Evolutionary conservation across 257 asterid genomes (phyloP).

Genomic region (Jacaranda mimosifolia): DNA sequence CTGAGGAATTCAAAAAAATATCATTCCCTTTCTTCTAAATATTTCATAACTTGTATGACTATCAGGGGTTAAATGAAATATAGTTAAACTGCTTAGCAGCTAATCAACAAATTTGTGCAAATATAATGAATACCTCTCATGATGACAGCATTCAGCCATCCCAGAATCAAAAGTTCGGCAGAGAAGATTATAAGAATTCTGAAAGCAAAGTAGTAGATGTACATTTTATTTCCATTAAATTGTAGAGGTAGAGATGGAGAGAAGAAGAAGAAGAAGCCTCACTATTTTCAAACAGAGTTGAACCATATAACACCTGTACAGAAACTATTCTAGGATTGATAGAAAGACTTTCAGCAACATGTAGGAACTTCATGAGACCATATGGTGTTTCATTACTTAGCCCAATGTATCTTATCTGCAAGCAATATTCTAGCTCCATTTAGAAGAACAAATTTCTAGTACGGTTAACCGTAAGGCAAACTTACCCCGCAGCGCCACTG

Average conservation of each 20-base stretch:
- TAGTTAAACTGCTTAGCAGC: neutral
- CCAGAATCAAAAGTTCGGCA: slow-evolving; percentile 87
- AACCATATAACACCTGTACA: slow-evolving; percentile 75
- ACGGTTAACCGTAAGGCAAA: slow-evolving; percentile 17
- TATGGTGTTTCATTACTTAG: slow-evolving; percentile 94
- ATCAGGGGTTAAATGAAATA: neutral
- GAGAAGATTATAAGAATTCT: slow-evolving; percentile 86
- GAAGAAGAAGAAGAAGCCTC: slow-evolving; percentile 39
- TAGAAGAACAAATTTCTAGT: slow-evolving; percentile 27
- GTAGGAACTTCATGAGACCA: slow-evolving; percentile 89
- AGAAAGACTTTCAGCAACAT: slow-evolving; percentile 56
- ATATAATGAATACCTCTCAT: slow-evolving; percentile 74
- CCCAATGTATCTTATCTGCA: slow-evolving; percentile 88
- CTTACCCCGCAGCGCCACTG: slow-evolving; percentile 41
- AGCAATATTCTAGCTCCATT: slow-evolving; percentile 22
- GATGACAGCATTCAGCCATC: slow-evolving; percentile 95
- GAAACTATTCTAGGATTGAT: slow-evolving; percentile 67
- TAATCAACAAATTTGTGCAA: slow-evolving; percentile 10
- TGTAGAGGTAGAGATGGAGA: neutral
- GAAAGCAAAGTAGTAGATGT: slow-evolving; percentile 37
- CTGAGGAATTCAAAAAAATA: neutral
- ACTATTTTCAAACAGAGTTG: slow-evolving; percentile 34
- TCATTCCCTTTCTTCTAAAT: neutral
- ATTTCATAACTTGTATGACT: slow-evolving; percentile 11
- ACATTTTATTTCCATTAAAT: neutral